Evolutionary conservation across 768 basidiomycete genomes (phyloP).

Genomic region (Cyclocybe aegerita): DNA sequence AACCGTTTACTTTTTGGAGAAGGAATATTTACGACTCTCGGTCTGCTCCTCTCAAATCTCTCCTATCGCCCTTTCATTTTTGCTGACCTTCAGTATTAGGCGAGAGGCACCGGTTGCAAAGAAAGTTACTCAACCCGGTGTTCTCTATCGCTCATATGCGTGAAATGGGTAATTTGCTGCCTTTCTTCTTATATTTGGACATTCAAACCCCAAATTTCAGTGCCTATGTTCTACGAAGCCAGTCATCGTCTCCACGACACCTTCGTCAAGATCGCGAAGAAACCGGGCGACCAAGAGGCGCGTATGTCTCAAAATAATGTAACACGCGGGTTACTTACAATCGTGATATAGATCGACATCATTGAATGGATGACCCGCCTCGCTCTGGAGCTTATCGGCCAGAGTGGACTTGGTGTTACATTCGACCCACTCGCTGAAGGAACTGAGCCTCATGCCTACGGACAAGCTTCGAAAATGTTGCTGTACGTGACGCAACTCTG

Average conservation of each 20-base stretch:
- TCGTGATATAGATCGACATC: conserved; percentile 30
- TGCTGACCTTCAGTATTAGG: conserved; percentile 20
- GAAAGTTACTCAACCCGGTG: conserved; percentile 44
- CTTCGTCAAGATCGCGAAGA: conserved; percentile 22
- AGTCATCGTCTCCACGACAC: conserved; percentile 27
- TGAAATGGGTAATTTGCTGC: conserved; percentile 19
- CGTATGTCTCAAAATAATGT: background rate
- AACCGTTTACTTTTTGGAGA: conserved; percentile 20
- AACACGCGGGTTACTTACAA: background rate
- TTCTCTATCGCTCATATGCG: conserved; percentile 43
- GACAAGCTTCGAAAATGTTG: conserved; percentile 25
- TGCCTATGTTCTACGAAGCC: conserved; percentile 34
- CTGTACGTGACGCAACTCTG: conserved; percentile 20
- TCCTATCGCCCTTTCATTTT: background rate
- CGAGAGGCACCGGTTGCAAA: conserved; percentile 39
- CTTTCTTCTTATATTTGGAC: background rate
- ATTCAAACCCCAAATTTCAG: conserved; percentile 12
- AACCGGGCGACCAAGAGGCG: conserved; percentile 30
- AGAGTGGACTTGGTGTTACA: conserved; percentile 44
- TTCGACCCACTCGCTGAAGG: conserved; percentile 41
- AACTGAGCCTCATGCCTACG: conserved; percentile 28
- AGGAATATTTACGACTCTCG: conserved; percentile 23
- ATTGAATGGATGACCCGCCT: conserved; percentile 38
- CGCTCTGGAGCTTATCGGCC: conserved; percentile 51
- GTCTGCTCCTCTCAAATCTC: conserved; percentile 5